Evolutionary conservation across 495 filamentous ascomycete genomes (phyloP), one percentile per base, ranked within the genome.

Genomic region (Podospora conica): DNA sequence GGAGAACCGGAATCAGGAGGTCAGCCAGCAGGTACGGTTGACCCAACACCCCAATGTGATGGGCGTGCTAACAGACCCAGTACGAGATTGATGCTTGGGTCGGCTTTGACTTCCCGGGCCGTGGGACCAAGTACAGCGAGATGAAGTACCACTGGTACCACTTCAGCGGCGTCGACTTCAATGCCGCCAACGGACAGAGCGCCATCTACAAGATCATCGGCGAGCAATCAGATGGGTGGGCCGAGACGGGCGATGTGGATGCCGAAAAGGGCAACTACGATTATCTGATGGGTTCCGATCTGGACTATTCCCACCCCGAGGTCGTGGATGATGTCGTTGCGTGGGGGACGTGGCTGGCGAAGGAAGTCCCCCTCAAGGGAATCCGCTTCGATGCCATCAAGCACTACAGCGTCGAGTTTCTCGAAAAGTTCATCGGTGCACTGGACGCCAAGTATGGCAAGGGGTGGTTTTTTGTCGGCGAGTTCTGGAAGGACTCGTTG

Each of bases 311-410:
- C 9, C 85, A 91, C 70, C 82, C 82, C 9, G 89, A 90, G 67
- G 87, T 91, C 6, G 73, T 79, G 60, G 69, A 80, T 6, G 89
- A 93, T 68, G 83, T 91, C 6, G 71, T 88, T 12, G 76, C 81
- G 27, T 92, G 89, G 90, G 87, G 84, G 0, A 74, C 80, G 10
- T 93, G 90, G 89, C 79, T 93, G 59, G 80, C 78, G 0, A 75
- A 81, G 1, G 73, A 87, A 62, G 66, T 89, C 0, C 81, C 83
- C 1, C 75, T 92, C 21, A 79, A 81, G 67, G 90, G 90, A 8
- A 87, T 93, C 69, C 81, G 90, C 9, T 81, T 93, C n/a, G 90
- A 93, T 73, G 90, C 89, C 15, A 84, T 86, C 21, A 88, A 90
- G 71, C 90, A 93, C 75, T 89, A 87, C 72, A 87, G 84, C 12